Evolutionary conservation across 2,329 filamentous ascomycete species (phyloP).

Genomic region (Didymella pinodella): DNA sequence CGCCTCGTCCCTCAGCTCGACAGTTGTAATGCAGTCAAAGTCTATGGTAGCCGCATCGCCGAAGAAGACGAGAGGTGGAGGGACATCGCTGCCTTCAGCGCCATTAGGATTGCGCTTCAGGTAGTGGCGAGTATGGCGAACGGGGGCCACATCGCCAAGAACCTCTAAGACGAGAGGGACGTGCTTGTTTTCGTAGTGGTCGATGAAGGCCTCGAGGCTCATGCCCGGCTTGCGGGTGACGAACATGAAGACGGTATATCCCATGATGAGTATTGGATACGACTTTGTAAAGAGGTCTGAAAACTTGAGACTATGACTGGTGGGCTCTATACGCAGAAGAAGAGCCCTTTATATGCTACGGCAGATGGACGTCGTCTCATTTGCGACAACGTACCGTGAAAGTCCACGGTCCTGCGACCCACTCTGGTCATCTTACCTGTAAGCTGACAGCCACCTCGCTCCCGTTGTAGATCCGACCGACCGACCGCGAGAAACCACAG

Average conservation of each 20-base stretch:
- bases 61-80: slow-evolving; percentile 19
- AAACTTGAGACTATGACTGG: not conserved
- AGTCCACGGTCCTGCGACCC: not conserved
- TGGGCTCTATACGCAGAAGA: not conserved
- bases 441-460: slow-evolving; percentile 10
- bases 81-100: not conserved
- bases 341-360: not conserved
- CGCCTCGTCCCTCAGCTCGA: slow-evolving; percentile 29
- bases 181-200: slow-evolving; percentile 36
- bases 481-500: no score
- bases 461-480: not conserved
- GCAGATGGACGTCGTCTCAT: not conserved
- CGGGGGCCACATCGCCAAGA: slow-evolving; percentile 30
- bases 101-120: slow-evolving; percentile 23
- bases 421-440: slow-evolving; percentile 3
- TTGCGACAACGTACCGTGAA: not conserved
- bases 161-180: slow-evolving; percentile 33
- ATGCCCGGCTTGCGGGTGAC: slow-evolving; percentile 30
- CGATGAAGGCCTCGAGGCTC: slow-evolving; percentile 29
- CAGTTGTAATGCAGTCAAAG: slow-evolving; percentile 32
- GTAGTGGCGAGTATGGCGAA: slow-evolving; percentile 36
- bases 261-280: slow-evolving; percentile 22
- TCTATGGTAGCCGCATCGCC: slow-evolving; percentile 17
- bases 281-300: no score
- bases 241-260: slow-evolving; percentile 31